Evolutionary conservation across 2,329 filamentous ascomycete species (phyloP), one percentile per base, ranked within the genome.

Genomic region (Sporothrix mexicana): DNA sequence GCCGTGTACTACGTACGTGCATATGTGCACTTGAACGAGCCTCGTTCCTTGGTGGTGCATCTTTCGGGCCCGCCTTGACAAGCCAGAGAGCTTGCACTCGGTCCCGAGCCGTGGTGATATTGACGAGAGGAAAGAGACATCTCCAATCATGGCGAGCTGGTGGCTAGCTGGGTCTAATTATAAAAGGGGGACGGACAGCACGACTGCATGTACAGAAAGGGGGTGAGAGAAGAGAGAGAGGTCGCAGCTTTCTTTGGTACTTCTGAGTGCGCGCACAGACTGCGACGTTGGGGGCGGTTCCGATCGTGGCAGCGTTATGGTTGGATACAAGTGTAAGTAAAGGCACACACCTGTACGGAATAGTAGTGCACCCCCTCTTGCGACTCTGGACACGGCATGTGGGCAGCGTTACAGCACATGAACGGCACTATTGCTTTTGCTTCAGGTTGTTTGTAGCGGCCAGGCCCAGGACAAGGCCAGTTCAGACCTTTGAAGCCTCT

Each of bases 231-330:
- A 20, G 6, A 53, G 5, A 43, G 30, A 62, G 30, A 2, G 15
- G 17, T 15, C 10, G 17, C 30, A n/a, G 30, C 30, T 36, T 36
- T 36, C 30, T 36, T 36, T 36, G 30, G 30, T 36, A 36, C 30
- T 7, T 36, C 3, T 36, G 30, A 7, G 43, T 64, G 45, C 20
- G 23, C 47, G 23, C 64, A 51, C 47, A 55, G 45, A 55, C 8
- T 69, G 51, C 67, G 51, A 57, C 51, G 67, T 59, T 69, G 67
- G 67, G 67, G 67, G 36, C 66, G 66, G 66, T 55, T 43, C 49
- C 66, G 66, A 69, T 69, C 66, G 49, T 57, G 51, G 25, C 67
- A 57, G n/a, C 51, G 36, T 47, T 41, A 10, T 68, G 66, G 62
- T 10, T 13, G 66, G 25, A 36, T 20, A 25, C 51, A 45, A 13